These are phyloP conservation scores for Colletotrichum godetiae DNA, from an alignment of 2,329 filamentous ascomycete genomes.

Conservation along the genomic window DNA sequence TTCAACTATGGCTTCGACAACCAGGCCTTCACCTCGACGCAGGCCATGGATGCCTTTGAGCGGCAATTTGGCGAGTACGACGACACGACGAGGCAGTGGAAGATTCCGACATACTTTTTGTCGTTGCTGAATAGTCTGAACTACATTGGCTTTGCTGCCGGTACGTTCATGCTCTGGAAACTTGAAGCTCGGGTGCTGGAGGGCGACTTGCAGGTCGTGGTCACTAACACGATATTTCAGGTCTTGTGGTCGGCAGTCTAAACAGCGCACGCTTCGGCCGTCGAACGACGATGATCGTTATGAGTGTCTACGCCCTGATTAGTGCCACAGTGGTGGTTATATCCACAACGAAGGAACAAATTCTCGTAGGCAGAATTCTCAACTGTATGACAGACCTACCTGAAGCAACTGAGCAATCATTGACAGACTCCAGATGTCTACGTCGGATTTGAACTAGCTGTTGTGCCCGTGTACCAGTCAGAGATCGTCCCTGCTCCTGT, in stretches of 20 bases:
- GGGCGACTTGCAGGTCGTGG: background rate
- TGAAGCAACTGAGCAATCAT: background rate
- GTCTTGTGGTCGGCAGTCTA: conserved; percentile 39
- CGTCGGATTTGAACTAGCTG: conserved; percentile 52
- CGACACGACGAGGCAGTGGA: conserved; percentile 36
- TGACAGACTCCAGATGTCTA: conserved; percentile 42
- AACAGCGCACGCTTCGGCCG: conserved; percentile 46
- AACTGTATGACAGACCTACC: conserved; percentile 38
- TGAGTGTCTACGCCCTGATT: conserved; percentile 49
- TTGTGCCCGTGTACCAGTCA: conserved; percentile 50
- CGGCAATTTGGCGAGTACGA: conserved; percentile 46
- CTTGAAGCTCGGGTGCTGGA: no score
- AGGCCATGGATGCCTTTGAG: conserved; percentile 51
- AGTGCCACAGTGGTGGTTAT: conserved; percentile 48
- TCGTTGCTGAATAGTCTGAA: conserved; percentile 50
- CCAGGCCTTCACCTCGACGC: conserved; percentile 46
- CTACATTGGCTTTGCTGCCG: conserved; percentile 46
- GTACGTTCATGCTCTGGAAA: conserved; percentile 28
- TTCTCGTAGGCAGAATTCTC: conserved; percentile 48
- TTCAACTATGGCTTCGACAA: conserved; percentile 56
- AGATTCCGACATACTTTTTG: conserved; percentile 44
- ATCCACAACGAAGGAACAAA: conserved; percentile 43
- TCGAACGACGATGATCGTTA: conserved; percentile 48
- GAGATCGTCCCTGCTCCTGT: conserved; percentile 45
- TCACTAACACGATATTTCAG: background rate